Evolutionary conservation across 176 grass and related monocot species (phyloP).

Genomic region (Aegilops sharonensis): DNA sequence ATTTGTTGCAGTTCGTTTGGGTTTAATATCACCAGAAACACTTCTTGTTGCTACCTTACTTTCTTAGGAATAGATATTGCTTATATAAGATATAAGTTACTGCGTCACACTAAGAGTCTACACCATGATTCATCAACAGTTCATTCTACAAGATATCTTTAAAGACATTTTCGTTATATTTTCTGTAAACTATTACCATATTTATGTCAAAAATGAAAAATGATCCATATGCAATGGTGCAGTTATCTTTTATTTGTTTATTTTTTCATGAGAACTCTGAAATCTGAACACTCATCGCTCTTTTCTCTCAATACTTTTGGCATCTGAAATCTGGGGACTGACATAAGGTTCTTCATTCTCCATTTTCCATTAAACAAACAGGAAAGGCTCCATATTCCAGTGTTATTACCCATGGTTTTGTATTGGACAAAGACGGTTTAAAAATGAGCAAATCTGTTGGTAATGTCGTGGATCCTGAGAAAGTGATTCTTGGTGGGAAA

Average conservation of each 20-base stretch:
- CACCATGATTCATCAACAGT: not conserved
- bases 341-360: conserved; percentile 11
- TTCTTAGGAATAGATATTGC: not conserved
- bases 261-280: conserved; percentile 3
- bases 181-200: not conserved
- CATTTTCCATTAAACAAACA: conserved; percentile 39
- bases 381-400: conserved; percentile 87
- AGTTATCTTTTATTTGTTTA: conserved; percentile 5
- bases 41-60: not conserved
- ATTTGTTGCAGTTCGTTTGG: conserved; percentile 13
- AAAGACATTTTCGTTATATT: not conserved
- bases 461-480: conserved; percentile 82
- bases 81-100: conserved; percentile 14
- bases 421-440: conserved; percentile 87
- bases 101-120: not conserved
- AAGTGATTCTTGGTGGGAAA: conserved; percentile 87
- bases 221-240: not conserved
- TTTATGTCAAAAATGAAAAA: not conserved
- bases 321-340: not conserved
- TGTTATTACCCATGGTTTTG: conserved; percentile 95
- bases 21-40: conserved; percentile 1
- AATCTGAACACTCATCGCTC: not conserved
- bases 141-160: conserved; percentile 22
- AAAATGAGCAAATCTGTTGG: conserved; percentile 99
- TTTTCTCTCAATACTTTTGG: not conserved